phyloP scores from a whole-genome alignment of 2,329 filamentous ascomycete species.

The Pseudogymnoascus sp. region DNA sequence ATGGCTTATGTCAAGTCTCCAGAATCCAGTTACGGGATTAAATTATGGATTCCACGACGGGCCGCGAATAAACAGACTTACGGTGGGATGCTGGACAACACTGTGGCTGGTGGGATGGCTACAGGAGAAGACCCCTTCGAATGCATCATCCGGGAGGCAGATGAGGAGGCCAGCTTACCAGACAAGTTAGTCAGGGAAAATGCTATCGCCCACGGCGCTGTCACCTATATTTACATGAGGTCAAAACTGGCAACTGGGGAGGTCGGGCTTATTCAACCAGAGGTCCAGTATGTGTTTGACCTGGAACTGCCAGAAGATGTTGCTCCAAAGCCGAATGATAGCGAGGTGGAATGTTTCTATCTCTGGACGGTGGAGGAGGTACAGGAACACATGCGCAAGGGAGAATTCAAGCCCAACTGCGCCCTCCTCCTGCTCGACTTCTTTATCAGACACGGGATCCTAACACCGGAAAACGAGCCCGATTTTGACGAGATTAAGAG shows the following conservation, averaged over 20 bases:
- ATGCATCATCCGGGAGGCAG: slow-evolving; percentile 76
- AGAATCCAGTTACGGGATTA: slow-evolving; percentile 49
- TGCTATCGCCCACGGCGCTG: slow-evolving; percentile 56
- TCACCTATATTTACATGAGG: slow-evolving; percentile 82
- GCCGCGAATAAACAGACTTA: slow-evolving; percentile 78
- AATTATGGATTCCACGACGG: slow-evolving; percentile 78
- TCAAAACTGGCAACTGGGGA: slow-evolving; percentile 73
- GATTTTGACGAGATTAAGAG: slow-evolving; percentile 69
- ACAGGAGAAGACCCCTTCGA: slow-evolving; percentile 76
- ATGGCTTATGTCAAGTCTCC: slow-evolving; percentile 59
- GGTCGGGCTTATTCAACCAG: slow-evolving; percentile 75
- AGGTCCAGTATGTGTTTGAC: slow-evolving; percentile 89
- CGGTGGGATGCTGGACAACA: slow-evolving; percentile 87
- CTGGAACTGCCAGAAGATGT: slow-evolving; percentile 66
- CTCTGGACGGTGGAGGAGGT: slow-evolving; percentile 74
- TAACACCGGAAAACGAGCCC: slow-evolving; percentile 73
- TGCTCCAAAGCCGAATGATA: slow-evolving; percentile 71
- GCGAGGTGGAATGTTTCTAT: slow-evolving; percentile 81
- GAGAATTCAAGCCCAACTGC: slow-evolving; percentile 91
- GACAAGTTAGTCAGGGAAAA: slow-evolving; percentile 59
- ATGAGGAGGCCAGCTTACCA: slow-evolving; percentile 80
- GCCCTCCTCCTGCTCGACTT: slow-evolving; percentile 81
- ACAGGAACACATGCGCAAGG: slow-evolving; percentile 59
- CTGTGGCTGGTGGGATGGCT: slow-evolving; percentile 77
- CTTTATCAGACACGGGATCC: slow-evolving; percentile 74